Evolutionary conservation across 441 rosid species (phyloP).

Genomic region (Pelargonium australe): DNA sequence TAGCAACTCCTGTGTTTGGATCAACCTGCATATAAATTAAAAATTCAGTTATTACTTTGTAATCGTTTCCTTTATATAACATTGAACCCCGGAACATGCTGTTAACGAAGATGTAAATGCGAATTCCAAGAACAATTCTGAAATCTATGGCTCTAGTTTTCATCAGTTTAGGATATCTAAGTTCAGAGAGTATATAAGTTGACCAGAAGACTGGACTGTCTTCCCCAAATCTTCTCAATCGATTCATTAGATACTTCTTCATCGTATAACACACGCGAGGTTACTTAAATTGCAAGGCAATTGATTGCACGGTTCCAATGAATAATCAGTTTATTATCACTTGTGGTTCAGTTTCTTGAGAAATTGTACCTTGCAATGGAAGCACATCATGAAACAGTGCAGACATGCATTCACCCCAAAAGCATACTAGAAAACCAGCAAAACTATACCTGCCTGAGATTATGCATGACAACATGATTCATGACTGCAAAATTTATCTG

Average conservation of each 20-base stretch:
- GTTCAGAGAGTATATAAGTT: not conserved
- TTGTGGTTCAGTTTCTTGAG: too few species aligned
- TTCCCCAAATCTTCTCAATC: not conserved
- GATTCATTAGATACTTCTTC: not conserved
- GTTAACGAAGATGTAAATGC: not conserved
- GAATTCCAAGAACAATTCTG: not conserved
- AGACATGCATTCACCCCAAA: too few species aligned
- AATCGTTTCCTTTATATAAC: not conserved
- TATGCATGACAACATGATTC: too few species aligned
- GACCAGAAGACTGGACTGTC: not conserved
- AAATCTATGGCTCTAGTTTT: not conserved
- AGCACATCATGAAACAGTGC: too few species aligned
- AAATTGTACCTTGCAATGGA: too few species aligned
- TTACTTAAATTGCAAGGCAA: too few species aligned
- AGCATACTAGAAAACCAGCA: too few species aligned
- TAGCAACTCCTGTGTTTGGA: slow-evolving; percentile 85
- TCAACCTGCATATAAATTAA: slow-evolving; percentile 59
- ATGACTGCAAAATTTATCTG: too few species aligned
- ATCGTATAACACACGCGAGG: not conserved
- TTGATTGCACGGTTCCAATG: too few species aligned
- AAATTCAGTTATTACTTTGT: slow-evolving; percentile 7
- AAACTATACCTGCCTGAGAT: too few species aligned
- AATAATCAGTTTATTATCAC: too few species aligned
- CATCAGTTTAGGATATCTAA: not conserved
- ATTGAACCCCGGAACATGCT: too few species aligned